These are phyloP conservation scores for Ananas comosus DNA, from an alignment of 176 grass and related monocot genomes.

Conservation along the genomic window DNA sequence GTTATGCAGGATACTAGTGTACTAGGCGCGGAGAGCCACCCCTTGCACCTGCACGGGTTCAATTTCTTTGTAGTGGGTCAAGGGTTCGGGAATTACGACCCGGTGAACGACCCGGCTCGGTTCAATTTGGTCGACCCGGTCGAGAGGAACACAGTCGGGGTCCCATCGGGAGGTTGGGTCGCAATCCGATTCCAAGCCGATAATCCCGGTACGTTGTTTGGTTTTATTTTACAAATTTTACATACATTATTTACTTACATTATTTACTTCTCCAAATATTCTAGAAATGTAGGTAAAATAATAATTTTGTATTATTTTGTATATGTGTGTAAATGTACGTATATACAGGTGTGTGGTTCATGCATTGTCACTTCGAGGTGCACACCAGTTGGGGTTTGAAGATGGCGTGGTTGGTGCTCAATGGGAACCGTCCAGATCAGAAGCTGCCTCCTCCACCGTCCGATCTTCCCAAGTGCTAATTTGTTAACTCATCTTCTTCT, in stretches of 20 bases:
- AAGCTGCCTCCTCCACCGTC: slow-evolving; percentile 73
- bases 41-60: slow-evolving; percentile 71
- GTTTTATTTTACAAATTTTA: not conserved
- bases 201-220: slow-evolving; percentile 43
- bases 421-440: slow-evolving; percentile 47
- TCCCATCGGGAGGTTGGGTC: slow-evolving; percentile 64
- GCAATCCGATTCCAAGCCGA: slow-evolving; percentile 69
- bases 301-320: not conserved
- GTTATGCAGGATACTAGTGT: slow-evolving; percentile 84
- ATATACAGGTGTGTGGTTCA: slow-evolving; percentile 60
- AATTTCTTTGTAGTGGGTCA: slow-evolving; percentile 66
- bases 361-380: slow-evolving; percentile 86
- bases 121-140: slow-evolving; percentile 70
- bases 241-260: not conserved
- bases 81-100: slow-evolving; percentile 61
- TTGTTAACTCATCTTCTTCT: not conserved
- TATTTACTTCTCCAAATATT: not conserved
- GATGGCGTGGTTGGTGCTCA: slow-evolving; percentile 81
- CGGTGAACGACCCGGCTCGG: slow-evolving; percentile 27
- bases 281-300: too few species aligned
- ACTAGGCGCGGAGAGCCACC: slow-evolving; percentile 69
- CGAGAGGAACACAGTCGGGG: slow-evolving; percentile 68
- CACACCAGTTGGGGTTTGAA: slow-evolving; percentile 72
- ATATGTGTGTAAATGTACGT: not conserved
- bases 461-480: slow-evolving; percentile 55